Evolutionary conservation across 768 basidiomycete species (phyloP).

Genomic region (Mycena crocata): DNA sequence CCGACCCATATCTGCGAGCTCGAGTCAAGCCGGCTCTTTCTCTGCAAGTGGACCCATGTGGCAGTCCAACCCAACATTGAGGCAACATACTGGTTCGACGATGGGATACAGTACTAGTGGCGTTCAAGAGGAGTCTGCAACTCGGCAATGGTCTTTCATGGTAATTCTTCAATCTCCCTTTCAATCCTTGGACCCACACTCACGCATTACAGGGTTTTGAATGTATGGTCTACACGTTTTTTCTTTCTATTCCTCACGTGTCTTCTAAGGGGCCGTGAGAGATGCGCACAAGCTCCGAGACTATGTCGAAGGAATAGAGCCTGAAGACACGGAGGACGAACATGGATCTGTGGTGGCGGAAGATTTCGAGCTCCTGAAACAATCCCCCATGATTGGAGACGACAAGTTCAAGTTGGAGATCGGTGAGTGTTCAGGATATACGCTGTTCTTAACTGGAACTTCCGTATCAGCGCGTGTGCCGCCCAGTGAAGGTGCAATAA

Average conservation of each 20-base stretch:
- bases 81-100: constrained; percentile 38
- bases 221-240: constrained; percentile 68
- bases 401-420: constrained; percentile 81
- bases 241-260: background rate
- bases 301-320: constrained; percentile 61
- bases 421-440: constrained; percentile 48
- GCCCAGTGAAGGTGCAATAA: constrained; percentile 38
- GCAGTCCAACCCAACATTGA: constrained; percentile 35
- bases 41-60: constrained; percentile 35
- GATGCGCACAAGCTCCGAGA: constrained; percentile 59
- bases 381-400: constrained; percentile 76
- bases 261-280: background rate
- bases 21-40: constrained; percentile 38
- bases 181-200: background rate
- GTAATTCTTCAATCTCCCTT: constrained; percentile 46
- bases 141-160: constrained; percentile 74
- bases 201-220: constrained; percentile 70
- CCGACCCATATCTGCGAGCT: constrained; percentile 21
- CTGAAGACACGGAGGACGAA: constrained; percentile 40
- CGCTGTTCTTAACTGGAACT: background rate
- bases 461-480: constrained; percentile 37
- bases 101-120: constrained; percentile 40
- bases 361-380: constrained; percentile 71
- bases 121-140: constrained; percentile 56
- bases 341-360: constrained; percentile 44